phyloP scores from a whole-genome alignment of 306 rosid genomes.

The Rosa rugosa region DNA sequence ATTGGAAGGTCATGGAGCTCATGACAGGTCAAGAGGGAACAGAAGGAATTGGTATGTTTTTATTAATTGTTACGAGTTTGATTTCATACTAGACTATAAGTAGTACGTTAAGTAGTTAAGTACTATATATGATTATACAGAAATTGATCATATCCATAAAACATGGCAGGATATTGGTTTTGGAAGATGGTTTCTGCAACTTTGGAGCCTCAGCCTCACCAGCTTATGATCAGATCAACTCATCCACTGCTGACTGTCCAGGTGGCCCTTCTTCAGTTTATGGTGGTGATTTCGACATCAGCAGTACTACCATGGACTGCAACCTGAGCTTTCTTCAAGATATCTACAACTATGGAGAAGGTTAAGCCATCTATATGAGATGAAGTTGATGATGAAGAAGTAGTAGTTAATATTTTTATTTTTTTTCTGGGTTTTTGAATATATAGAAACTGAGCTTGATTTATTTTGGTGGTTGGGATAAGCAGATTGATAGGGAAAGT shows the following conservation, averaged over 20 bases:
- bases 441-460: neutral
- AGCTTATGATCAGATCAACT: too few relatives aligned
- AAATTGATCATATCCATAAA: too few relatives aligned
- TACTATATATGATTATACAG: too few relatives aligned
- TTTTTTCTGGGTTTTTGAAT: too few relatives aligned
- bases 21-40: slow-evolving; percentile 94
- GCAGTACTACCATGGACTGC: slow-evolving; percentile 53
- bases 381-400: too few relatives aligned
- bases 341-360: slow-evolving; percentile 98
- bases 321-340: slow-evolving; percentile 99
- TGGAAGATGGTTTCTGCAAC: slow-evolving; percentile 99
- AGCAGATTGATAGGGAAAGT: slow-evolving; percentile 95
- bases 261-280: slow-evolving; percentile 5
- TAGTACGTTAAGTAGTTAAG: too few relatives aligned
- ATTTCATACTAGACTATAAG: too few relatives aligned
- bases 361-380: slow-evolving; percentile 9
- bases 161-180: slow-evolving; percentile 66
- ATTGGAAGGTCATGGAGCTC: slow-evolving; percentile 96
- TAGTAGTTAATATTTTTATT: too few relatives aligned
- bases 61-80: neutral
- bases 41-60: slow-evolving; percentile 81
- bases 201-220: slow-evolving; percentile 19
- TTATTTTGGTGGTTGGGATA: slow-evolving; percentile 10
- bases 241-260: slow-evolving; percentile 36
- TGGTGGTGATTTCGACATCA: slow-evolving; percentile 63